These are phyloP conservation scores for Spathaspora passalidarum DNA, from an alignment of 805 yeast species.

Conservation along the genomic window DNA sequence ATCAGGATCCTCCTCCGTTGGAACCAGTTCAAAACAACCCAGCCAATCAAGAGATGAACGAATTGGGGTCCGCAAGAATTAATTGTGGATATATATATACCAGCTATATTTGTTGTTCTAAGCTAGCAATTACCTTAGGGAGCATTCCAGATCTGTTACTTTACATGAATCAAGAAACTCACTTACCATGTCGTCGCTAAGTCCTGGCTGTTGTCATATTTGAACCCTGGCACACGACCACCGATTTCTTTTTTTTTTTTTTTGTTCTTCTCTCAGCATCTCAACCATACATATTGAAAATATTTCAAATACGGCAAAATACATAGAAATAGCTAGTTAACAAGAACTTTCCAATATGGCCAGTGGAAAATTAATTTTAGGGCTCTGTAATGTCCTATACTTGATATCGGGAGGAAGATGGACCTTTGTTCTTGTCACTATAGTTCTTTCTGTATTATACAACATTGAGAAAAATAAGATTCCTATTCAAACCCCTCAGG, in stretches of 20 bases:
- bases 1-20: not conserved
- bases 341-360: not conserved
- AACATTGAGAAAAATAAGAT: not conserved
- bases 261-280: conserved; percentile 8
- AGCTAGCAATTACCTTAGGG: too few species aligned
- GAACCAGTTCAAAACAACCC: not conserved
- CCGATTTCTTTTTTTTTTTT: not conserved
- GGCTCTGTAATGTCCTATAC: conserved; percentile 25
- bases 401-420: conserved; percentile 43
- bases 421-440: conserved; percentile 27
- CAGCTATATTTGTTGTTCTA: not conserved
- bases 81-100: not conserved
- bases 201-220: not conserved
- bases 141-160: too few species aligned
- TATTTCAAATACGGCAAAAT: conserved; percentile 3
- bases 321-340: not conserved
- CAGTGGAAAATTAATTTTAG: conserved; percentile 13
- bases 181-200: not conserved
- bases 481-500: conserved; percentile 5
- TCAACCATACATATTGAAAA: conserved; percentile 8
- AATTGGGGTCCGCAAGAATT: conserved; percentile 17
- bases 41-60: conserved; percentile 16
- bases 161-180: too few species aligned
- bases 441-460: conserved; percentile 11
- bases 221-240: not conserved